These are phyloP conservation scores for Cladosporium colombiae DNA, from an alignment of 2,329 filamentous ascomycete species.

Conservation along the genomic window DNA sequence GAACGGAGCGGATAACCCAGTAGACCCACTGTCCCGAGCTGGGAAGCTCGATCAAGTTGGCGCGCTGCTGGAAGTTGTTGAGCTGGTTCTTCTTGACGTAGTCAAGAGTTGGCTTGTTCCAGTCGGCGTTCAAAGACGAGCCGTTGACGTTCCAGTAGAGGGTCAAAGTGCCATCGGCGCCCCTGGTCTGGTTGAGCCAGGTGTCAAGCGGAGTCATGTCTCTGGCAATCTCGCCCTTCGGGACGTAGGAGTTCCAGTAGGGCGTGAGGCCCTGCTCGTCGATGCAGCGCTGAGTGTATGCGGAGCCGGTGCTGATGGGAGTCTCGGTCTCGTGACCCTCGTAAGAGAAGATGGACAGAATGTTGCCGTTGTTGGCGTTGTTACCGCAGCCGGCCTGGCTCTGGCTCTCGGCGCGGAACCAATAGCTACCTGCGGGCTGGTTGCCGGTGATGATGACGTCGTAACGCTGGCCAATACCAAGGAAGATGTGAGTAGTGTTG, in stretches of 20 bases:
- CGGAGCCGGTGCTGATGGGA: slow-evolving; percentile 34
- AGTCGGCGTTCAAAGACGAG: slow-evolving; percentile 45
- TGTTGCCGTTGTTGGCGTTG: slow-evolving; percentile 36
- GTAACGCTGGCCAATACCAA: slow-evolving; percentile 45
- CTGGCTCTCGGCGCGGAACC: slow-evolving; percentile 39
- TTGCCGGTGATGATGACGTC: slow-evolving; percentile 44
- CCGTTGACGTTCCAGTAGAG: slow-evolving; percentile 43
- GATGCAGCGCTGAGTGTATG: slow-evolving; percentile 42
- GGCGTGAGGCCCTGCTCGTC: slow-evolving; percentile 44
- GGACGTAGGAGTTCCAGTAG: slow-evolving; percentile 41
- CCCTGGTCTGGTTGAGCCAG: slow-evolving; percentile 33
- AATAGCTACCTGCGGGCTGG: slow-evolving; percentile 37
- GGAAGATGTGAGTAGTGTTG: slow-evolving; percentile 34
- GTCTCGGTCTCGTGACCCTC: slow-evolving; percentile 34
- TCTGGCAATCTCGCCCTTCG: slow-evolving; percentile 33
- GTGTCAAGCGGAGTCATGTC: slow-evolving; percentile 32
- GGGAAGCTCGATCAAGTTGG: slow-evolving; percentile 43
- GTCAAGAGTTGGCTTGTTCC: slow-evolving; percentile 48
- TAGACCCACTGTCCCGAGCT: slow-evolving; percentile 34
- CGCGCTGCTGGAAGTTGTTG: slow-evolving; percentile 40
- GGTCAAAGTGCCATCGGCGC: slow-evolving; percentile 32
- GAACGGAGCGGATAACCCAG: slow-evolving; percentile 38
- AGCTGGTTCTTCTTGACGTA: slow-evolving; percentile 44
- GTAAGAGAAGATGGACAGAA: slow-evolving; percentile 43
- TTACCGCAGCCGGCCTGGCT: slow-evolving; percentile 47